These are phyloP conservation scores for Hypoxylon sp. DNA, from an alignment of 2,329 filamentous ascomycete species.

Conservation along the genomic window DNA sequence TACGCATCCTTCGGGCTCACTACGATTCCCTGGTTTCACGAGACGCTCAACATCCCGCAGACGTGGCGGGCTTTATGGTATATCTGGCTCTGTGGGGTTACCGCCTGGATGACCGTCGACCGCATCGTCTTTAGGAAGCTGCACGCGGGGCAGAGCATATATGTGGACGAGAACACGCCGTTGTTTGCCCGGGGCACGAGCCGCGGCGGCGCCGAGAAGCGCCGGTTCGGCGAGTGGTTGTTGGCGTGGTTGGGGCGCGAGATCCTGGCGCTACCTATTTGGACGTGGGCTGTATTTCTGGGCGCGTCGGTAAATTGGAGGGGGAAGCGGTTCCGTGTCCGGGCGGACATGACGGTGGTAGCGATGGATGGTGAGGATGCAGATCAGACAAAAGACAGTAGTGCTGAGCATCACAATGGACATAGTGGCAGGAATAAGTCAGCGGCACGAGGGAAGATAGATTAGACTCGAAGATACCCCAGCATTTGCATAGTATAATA, in stretches of 20 bases:
- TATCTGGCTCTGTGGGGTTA: conserved; percentile 75
- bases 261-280: conserved; percentile 84
- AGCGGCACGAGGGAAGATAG: conserved; percentile 34
- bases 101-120: conserved; percentile 80
- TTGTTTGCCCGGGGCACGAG: conserved; percentile 70
- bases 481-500: conserved; percentile 22
- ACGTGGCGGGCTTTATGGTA: conserved; percentile 75
- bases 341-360: conserved; percentile 83
- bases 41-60: conserved; percentile 63
- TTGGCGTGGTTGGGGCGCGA: conserved; percentile 88
- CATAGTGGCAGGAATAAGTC: conserved; percentile 12
- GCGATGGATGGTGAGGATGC: conserved; percentile 51
- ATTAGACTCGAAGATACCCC: conserved; percentile 38
- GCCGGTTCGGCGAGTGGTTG: conserved; percentile 78
- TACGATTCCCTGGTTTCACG: conserved; percentile 73
- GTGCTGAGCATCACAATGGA: conserved; percentile 18
- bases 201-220: conserved; percentile 57
- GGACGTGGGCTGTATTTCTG: conserved; percentile 89
- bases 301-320: conserved; percentile 90
- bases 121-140: conserved; percentile 78
- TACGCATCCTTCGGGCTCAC: conserved; percentile 85
- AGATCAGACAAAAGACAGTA: too few species aligned
- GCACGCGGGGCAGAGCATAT: conserved; percentile 78
- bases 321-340: conserved; percentile 83
- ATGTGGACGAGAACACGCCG: conserved; percentile 78